Conservation (phyloP, 2,329 filamentous ascomycete species). For the Monilinia polystroma region DNA sequence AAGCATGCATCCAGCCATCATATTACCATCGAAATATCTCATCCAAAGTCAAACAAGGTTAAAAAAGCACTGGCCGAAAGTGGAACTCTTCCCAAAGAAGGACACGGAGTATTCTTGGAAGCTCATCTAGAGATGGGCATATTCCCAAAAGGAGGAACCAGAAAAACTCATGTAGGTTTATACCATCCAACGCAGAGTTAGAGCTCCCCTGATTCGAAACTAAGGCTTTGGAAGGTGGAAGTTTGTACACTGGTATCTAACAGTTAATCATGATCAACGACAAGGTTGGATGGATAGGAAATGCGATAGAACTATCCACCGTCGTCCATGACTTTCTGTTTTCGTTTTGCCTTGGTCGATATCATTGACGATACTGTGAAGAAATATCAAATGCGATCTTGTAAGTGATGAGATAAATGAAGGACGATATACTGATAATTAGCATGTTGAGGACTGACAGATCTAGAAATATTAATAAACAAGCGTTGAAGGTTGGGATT, state of each 20-base stretch:
- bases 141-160: conserved; percentile 2
- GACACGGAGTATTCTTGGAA: not conserved
- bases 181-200: not conserved
- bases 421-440: not conserved
- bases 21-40: too few species aligned
- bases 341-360: too few species aligned
- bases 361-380: too few species aligned
- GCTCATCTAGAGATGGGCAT: conserved; percentile 2
- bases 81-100: conserved; percentile 7
- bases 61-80: not conserved
- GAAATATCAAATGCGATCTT: too few species aligned
- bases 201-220: not conserved
- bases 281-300: not conserved
- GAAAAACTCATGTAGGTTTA: too few species aligned
- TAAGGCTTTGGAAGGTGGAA: not conserved
- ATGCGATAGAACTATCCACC: too few species aligned
- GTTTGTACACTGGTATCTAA: not conserved
- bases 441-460: not conserved
- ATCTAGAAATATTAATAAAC: not conserved
- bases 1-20: not conserved
- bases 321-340: too few species aligned
- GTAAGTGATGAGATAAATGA: too few species aligned
- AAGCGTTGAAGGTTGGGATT: not conserved
- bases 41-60: not conserved
- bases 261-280: not conserved